Conservation (phyloP, 371 early-diverging fungal genomes). For the Mortierella sp. region DNA sequence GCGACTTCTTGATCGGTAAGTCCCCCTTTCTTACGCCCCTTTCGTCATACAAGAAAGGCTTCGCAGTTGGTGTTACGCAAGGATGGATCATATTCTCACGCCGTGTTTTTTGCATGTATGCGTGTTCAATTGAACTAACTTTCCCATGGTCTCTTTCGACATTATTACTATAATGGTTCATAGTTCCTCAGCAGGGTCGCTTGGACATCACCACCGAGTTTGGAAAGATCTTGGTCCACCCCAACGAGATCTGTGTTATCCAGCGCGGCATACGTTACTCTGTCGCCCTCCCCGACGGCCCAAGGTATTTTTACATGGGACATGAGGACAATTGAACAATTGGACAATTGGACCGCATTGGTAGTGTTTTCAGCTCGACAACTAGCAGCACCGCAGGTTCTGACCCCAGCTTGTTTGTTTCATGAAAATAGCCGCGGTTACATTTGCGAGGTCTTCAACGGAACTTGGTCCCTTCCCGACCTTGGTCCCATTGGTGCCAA, state of each 20-base stretch:
- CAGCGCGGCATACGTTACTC: conserved; percentile 92
- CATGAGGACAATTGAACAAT: neutral
- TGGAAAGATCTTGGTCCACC: conserved; percentile 86
- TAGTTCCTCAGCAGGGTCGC: conserved; percentile 95
- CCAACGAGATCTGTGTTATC: conserved; percentile 95
- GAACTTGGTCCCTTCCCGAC: conserved; percentile 95
- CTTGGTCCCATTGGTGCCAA: conserved; percentile 97
- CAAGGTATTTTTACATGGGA: conserved; percentile 61
- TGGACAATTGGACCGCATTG: neutral
- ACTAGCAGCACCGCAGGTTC: neutral
- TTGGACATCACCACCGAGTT: conserved; percentile 95
- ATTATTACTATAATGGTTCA: neutral
- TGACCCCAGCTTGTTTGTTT: neutral
- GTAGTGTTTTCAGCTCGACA: too few relatives aligned
- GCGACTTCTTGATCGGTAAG: conserved; percentile 92
- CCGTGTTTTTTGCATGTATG: neutral
- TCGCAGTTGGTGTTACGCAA: neutral
- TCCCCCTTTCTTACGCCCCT: neutral
- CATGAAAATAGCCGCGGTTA: conserved; percentile 82
- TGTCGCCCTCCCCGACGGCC: conserved; percentile 86
- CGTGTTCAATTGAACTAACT: neutral
- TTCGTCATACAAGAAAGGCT: neutral
- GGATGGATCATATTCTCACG: conserved; percentile 2
- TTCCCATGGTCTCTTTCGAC: neutral
- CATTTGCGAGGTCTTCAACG: conserved; percentile 89